Base-by-base conservation (phyloP, 768 basidiomycete species). In the Fomitopsis serialis region DNA sequence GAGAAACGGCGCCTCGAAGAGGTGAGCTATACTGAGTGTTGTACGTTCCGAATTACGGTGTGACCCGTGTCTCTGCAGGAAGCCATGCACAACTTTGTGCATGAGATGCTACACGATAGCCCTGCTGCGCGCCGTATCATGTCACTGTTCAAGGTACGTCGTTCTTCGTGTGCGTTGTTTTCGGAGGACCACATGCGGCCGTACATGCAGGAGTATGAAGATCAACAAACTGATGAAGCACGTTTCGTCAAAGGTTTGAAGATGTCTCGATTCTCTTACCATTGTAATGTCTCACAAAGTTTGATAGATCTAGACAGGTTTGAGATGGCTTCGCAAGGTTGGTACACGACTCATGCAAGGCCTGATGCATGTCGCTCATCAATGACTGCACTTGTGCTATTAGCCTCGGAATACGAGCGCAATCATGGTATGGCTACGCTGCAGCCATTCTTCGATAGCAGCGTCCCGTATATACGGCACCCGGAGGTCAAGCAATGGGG, bases 71-170 rank as follows among this genome's bases (percentile, higher is more conserved):
- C 29, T 11, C 23, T 42, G 51, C 66, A 92, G 83, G 86, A 87
- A 63, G 94, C 94, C 2, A 98, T 98, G 87, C 79, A 86, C 48
- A 90, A 90, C 55, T 93, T 98, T 64, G 76, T 89, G 3, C 77
- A 89, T 50, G 89, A 88, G 51, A 95, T 98, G 90, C 69, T 98
- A n/a, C 89, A 91, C 57, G 70, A 79, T 36, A 82, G 78, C 54
- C 78, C 84, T 15, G 82, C 84, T 0, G 86, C 87, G 4, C 73
- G 81, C 50, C 78, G 77, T 29, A 90, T 94, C 21, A 68, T 80
- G 56, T 70, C 78, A 0, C 68, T 95, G 0, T 96, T 89, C 89
- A 70, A 81, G 70, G 90, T 84, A 54, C 15, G 71, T 68, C 2
- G 47, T 47, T 50, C 22, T 21, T 15, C 27, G 1, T 34, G 34